Evolutionary conservation across 2,329 filamentous ascomycete genomes (phyloP).

Genomic region (Sarocladiaceae sp.): DNA sequence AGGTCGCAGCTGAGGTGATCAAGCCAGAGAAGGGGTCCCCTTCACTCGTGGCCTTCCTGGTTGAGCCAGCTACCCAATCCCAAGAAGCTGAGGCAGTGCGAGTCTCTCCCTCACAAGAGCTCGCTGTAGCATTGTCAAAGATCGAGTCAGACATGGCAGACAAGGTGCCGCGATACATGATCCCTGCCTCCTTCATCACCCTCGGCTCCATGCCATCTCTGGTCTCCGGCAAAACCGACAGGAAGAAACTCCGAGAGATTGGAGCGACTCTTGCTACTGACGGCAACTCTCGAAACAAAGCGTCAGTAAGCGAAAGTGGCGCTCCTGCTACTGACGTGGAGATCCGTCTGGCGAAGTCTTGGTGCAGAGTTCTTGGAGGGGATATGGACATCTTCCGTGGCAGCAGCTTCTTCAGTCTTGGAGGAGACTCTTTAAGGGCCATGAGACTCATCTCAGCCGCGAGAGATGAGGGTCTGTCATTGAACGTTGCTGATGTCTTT

Average conservation of each 20-base stretch:
- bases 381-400: slow-evolving; percentile 27
- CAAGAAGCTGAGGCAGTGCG: slow-evolving; percentile 15
- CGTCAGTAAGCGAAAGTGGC: slow-evolving; percentile 18
- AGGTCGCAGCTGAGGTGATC: slow-evolving; percentile 43
- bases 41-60: slow-evolving; percentile 39
- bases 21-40: slow-evolving; percentile 37
- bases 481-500: slow-evolving; percentile 42
- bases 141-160: slow-evolving; percentile 26
- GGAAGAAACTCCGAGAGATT: slow-evolving; percentile 40
- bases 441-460: slow-evolving; percentile 43
- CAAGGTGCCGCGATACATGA: slow-evolving; percentile 39
- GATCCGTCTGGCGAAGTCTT: slow-evolving; percentile 29
- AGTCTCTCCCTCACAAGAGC: slow-evolving; percentile 24
- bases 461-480: slow-evolving; percentile 27
- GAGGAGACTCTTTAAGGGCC: slow-evolving; percentile 45
- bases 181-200: slow-evolving; percentile 40
- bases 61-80: slow-evolving; percentile 20
- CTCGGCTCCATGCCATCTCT: slow-evolving; percentile 38
- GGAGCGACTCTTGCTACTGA: slow-evolving; percentile 33
- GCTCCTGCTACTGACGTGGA: slow-evolving; percentile 32
- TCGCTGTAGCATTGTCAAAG: slow-evolving; percentile 22
- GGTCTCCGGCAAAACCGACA: slow-evolving; percentile 43
- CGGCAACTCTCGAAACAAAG: slow-evolving; percentile 23
- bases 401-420: slow-evolving; percentile 41
- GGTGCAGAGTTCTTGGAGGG: slow-evolving; percentile 30